phyloP scores from a whole-genome alignment of 2,329 filamentous ascomycete genomes.

The Sclerotinia trifoliorum region DNA sequence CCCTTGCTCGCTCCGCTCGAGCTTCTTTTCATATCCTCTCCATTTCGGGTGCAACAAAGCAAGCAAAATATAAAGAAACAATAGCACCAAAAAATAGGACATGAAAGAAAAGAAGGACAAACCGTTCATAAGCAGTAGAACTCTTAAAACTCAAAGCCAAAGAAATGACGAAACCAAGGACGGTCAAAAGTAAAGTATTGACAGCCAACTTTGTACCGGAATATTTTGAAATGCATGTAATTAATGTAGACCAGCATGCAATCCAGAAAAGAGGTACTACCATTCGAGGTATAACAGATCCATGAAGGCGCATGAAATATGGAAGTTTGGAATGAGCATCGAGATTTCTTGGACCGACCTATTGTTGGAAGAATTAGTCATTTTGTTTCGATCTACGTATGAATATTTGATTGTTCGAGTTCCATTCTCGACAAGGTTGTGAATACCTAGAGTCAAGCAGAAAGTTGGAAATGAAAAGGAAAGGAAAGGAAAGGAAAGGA shows the following conservation, averaged over 20 bases:
- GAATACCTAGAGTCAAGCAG: neutral
- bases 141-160: conserved; percentile 75
- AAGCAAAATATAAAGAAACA: too few species aligned
- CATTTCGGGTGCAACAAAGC: too few species aligned
- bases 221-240: conserved; percentile 54
- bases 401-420: neutral
- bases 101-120: neutral
- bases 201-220: conserved; percentile 50
- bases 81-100: too few species aligned
- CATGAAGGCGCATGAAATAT: conserved; percentile 71
- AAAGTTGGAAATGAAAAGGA: neutral
- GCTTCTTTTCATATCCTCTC: neutral
- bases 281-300: conserved; percentile 72
- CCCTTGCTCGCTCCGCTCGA: conserved; percentile 3
- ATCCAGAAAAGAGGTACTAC: conserved; percentile 66
- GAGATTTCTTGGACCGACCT: conserved; percentile 63
- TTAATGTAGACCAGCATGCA: conserved; percentile 61
- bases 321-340: conserved; percentile 75
- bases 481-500: too few species aligned
- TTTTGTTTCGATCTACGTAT: neutral
- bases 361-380: neutral
- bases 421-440: neutral
- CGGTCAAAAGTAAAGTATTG: conserved; percentile 67
- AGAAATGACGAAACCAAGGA: conserved; percentile 80
- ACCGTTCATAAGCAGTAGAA: conserved; percentile 72